Base-by-base conservation (phyloP, 805 yeast species). In the Clavispora carvajalis region DNA sequence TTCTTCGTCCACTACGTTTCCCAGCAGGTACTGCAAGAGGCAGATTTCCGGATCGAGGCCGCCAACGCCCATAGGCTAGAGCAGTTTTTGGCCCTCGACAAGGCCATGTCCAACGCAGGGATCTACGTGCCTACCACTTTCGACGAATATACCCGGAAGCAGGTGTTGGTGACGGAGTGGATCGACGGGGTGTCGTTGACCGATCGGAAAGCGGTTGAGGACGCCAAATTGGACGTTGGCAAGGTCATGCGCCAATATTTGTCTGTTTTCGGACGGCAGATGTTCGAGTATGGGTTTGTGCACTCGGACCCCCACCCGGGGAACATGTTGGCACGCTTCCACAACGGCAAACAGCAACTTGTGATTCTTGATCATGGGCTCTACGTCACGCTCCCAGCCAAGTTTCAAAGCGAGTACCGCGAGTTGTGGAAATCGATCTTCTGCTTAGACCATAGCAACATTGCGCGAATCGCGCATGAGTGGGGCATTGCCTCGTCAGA, bases 281-380 rank as follows among this genome's bases (percentile, higher is more conserved):
- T 80, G 13, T 83, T 80, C 56, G 60, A 67, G 22, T 82, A 82
- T 74, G 88, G 87, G 5, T 65, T 76, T 23, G 78, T 82, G 13
- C 89, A 82, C 55, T 76, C 85, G 39, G 90, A 82, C 54, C 86
- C 91, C 10, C 95, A 85, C 52, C 93, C 93, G 1, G 95, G 95
- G 5, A 85, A 85, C 55, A 59, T 85, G 48, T 55, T 85, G 40
- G 77, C 80, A 4, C 62, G 89, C 28, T 51, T 56, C 22, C 56
- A 62, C 11, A 29, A 37, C 2, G 63, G 64, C 2, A 55, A 57
- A 26, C 83, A 76, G 51, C 78, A 83, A 52, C 61, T 83, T 26
- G 88, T 85, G 22, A 64, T 85, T 36, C 59, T 85, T 34, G 95
- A 85, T 55, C 91, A 84, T 55, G 95, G 95, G 0, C 63, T 85